A percentile compares a stretch with the other conserved stretches of the same genome.
Conservation (phyloP, 2,329 filamentous ascomycete genomes). For the Fusarium buxicola region DNA sequence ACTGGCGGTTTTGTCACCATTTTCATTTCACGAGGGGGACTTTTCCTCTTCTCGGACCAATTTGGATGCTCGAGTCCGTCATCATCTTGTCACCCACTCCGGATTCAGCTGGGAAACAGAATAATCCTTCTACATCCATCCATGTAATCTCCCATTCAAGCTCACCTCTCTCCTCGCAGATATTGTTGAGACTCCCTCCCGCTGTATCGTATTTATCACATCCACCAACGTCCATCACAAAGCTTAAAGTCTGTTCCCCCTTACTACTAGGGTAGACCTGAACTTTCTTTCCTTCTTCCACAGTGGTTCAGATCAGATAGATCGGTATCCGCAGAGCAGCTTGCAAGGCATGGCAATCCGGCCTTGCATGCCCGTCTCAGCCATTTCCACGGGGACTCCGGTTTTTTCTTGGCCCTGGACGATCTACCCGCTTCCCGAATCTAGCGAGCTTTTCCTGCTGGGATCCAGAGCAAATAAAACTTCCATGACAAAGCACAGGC, state of each 20-base stretch:
- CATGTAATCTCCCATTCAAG: conserved; percentile 5
- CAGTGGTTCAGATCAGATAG: conserved; percentile 9
- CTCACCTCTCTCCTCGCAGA: background rate
- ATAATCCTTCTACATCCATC: background rate
- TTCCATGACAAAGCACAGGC: background rate
- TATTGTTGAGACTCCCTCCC: conserved; percentile 12
- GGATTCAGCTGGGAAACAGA: background rate
- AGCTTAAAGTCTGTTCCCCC: conserved; percentile 14
- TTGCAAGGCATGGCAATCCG: conserved; percentile 6
- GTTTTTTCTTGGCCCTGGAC: conserved; percentile 23
- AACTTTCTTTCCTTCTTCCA: conserved; percentile 21
- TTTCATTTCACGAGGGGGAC: background rate
- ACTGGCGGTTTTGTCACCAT: background rate
- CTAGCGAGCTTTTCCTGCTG: conserved; percentile 12
- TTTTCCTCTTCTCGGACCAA: conserved; percentile 3
- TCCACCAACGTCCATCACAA: conserved; percentile 6
- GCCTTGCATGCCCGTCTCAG: conserved; percentile 17
- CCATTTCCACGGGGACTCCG: conserved; percentile 18
- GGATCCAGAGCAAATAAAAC: conserved; percentile 1
- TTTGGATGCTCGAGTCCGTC: background rate
- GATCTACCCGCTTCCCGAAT: conserved; percentile 37
- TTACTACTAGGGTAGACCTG: conserved; percentile 11
- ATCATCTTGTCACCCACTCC: conserved; percentile 5
- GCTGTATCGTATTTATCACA: conserved; percentile 6
- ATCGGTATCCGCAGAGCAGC: background rate